phyloP scores from a whole-genome alignment of 495 filamentous ascomycete species.

The Penicillium manginii region DNA sequence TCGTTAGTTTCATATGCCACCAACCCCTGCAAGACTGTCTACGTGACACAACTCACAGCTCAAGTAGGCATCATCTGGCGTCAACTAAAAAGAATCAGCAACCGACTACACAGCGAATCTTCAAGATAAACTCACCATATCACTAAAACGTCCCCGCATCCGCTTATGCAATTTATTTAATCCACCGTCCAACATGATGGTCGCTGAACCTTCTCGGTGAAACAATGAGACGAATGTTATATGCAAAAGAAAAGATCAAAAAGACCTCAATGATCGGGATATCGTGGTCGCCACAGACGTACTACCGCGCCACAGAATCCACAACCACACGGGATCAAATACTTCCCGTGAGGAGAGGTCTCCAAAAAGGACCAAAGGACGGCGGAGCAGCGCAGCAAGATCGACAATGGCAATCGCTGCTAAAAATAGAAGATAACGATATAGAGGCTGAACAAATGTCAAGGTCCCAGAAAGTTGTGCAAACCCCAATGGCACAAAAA shows the following conservation, averaged over 20 bases:
- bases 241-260: background rate
- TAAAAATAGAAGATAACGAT: too few relatives aligned
- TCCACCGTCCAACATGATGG: constrained; percentile 44
- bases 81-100: constrained; percentile 49
- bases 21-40: background rate
- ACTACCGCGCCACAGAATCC: background rate
- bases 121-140: constrained; percentile 38
- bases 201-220: background rate
- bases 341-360: background rate
- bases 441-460: too few relatives aligned
- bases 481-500: too few relatives aligned
- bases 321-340: background rate
- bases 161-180: constrained; percentile 45
- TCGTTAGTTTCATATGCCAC: constrained; percentile 17
- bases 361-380: too few relatives aligned
- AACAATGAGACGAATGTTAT: background rate
- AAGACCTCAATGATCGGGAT: background rate
- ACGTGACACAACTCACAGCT: constrained; percentile 59
- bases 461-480: too few relatives aligned
- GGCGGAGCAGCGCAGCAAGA: too few relatives aligned
- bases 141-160: constrained; percentile 47
- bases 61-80: constrained; percentile 72
- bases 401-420: too few relatives aligned
- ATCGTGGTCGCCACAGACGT: constrained; percentile 2
- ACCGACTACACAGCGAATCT: background rate